Evolutionary conservation across 192 early-diverging fungal genomes (phyloP), one percentile per base, ranked within the genome.

Genomic region (Coemansia sp.): DNA sequence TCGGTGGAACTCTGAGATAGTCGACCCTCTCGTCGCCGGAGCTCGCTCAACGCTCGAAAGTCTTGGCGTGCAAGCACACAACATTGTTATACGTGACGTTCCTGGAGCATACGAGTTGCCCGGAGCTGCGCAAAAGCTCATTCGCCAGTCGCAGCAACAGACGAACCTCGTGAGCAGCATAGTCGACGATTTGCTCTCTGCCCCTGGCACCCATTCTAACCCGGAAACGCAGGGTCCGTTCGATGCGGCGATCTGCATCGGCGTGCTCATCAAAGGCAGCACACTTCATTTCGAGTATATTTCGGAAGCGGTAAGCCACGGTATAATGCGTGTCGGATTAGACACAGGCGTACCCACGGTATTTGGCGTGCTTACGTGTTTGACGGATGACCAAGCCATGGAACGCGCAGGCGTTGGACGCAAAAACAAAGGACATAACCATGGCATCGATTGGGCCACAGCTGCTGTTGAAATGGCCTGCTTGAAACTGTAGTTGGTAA

Each of bases 281-380:
- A 99, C 97, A 16, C 93, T 96, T 88, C 97, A 99, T 65, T 99
- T 97, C 87, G 97, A 98, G 82, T 99, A 99, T 74, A 99, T 99
- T 59, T 87, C 91, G n/a, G 97, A 99, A 51, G 92, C 96, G 0
- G 88, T 90, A 1, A 87, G 85, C 37, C 91, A 95, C 16, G 97
- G 95, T 0, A 82, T 99, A 41, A 99, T 98, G 95, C 84, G 90
- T n/a, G 96, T 99, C 22, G 91, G 93, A 3, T 76, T 99, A 43
- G 94, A 98, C 54, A 85, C 89, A 0, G 85, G 85, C 8, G 83
- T 91, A 2, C 97, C 97, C 50, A 90, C 92, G 45, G 87, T 99
- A 57, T 98, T 99, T 84, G 97, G 97, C 17, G 93, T 99, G 21
- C 74, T 99, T 60, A 97, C 97, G 9, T 98, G 95, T 69, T 80